phyloP scores from a whole-genome alignment of 139 green algal species.

The Dunaliella primolecta region DNA sequence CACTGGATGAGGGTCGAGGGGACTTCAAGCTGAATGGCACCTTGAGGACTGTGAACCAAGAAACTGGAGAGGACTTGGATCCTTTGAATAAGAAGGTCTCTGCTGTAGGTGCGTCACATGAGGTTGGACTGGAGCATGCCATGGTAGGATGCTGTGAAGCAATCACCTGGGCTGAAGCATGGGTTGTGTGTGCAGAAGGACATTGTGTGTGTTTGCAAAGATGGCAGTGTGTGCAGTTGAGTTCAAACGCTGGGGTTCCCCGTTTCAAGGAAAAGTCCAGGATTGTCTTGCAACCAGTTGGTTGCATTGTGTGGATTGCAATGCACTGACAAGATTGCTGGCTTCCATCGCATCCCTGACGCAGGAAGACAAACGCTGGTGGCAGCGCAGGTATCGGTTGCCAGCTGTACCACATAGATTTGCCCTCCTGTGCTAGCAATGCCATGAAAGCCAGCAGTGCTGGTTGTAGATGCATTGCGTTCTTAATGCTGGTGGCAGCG shows the following conservation, averaged over 20 bases:
- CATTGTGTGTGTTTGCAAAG: too few species aligned
- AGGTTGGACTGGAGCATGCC: too few species aligned
- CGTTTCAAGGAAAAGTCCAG: too few species aligned
- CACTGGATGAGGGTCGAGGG: constrained; percentile 11
- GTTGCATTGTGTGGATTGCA: neutral
- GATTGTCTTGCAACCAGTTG: neutral
- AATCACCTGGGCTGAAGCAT: too few species aligned
- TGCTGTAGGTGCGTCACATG: neutral
- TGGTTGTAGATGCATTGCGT: neutral
- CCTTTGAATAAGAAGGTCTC: constrained; percentile 17
- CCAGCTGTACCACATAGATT: too few species aligned
- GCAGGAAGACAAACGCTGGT: neutral
- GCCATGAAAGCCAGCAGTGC: neutral
- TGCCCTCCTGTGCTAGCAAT: too few species aligned
- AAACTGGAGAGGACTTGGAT: constrained; percentile 48
- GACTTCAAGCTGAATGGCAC: constrained; percentile 20
- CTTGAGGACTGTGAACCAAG: constrained; percentile 45
- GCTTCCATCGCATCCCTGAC: neutral
- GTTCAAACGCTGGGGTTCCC: too few species aligned
- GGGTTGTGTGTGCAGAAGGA: too few species aligned
- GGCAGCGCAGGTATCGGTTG: too few species aligned
- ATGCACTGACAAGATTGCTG: neutral
- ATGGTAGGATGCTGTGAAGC: too few species aligned
- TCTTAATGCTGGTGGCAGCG: neutral
- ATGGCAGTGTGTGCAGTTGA: too few species aligned